phyloP scores from a whole-genome alignment of 805 yeast species.

The Cyberlindnera euphorbiae region DNA sequence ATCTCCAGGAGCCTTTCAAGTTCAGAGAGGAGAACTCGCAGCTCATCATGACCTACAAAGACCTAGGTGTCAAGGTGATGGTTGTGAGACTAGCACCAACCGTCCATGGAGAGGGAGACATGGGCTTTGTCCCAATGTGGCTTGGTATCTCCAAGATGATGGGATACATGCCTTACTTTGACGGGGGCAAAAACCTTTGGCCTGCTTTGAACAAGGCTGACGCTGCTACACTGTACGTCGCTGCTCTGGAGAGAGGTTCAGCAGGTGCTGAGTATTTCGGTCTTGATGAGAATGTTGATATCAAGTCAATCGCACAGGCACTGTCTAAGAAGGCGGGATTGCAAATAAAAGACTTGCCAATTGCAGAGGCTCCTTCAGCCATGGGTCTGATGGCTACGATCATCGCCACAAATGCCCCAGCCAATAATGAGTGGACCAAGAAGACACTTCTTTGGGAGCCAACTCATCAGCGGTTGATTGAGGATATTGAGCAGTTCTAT shows the following conservation, averaged over 20 bases:
- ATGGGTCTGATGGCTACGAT: conserved; percentile 1
- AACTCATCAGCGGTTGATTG: conserved; percentile 15
- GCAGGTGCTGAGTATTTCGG: conserved; percentile 27
- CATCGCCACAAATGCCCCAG: conserved; percentile 11
- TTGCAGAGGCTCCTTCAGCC: conserved; percentile 11
- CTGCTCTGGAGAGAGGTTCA: conserved; percentile 25
- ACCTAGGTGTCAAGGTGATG: conserved; percentile 25
- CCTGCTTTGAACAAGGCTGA: conserved; percentile 30
- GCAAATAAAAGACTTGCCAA: conserved; percentile 12
- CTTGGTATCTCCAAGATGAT: conserved; percentile 27
- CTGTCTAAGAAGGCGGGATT: conserved; percentile 21
- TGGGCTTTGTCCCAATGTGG: conserved; percentile 23
- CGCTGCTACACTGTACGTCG: conserved; percentile 29
- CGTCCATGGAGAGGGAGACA: conserved; percentile 31
- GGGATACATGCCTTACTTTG: conserved; percentile 31
- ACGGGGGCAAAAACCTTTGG: conserved; percentile 32
- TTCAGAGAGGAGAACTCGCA: conserved; percentile 18
- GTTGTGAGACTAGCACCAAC: conserved; percentile 29
- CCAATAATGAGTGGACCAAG: conserved; percentile 18
- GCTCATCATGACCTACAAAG: conserved; percentile 14
- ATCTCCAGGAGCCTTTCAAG: not conserved
- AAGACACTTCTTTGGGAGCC: conserved; percentile 28
- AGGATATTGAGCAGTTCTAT: conserved; percentile 24
- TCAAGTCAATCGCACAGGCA: conserved; percentile 26
- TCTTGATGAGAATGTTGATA: conserved; percentile 21